These are phyloP conservation scores for Trichocomaceae sp. DNA, from an alignment of 2,329 filamentous ascomycete genomes.

Conservation along the genomic window DNA sequence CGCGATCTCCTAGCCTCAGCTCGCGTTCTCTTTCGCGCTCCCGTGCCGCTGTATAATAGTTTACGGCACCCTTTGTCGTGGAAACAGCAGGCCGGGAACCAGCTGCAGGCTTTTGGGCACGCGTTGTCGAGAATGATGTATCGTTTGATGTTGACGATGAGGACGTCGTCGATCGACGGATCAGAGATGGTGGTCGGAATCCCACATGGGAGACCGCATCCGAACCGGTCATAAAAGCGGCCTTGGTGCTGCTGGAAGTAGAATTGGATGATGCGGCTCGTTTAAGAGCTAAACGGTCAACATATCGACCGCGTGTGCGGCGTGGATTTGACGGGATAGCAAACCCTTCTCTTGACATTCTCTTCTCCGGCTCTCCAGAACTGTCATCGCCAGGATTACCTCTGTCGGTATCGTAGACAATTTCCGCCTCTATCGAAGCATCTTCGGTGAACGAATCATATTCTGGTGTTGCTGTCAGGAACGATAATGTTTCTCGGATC, in stretches of 20 bases:
- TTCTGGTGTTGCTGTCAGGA: slow-evolving; percentile 65
- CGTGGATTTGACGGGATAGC: slow-evolving; percentile 29
- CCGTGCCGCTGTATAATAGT: slow-evolving; percentile 50
- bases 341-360: slow-evolving; percentile 21
- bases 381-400: slow-evolving; percentile 21
- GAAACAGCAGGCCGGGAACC: slow-evolving; percentile 34
- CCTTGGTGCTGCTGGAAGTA: slow-evolving; percentile 25
- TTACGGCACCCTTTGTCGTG: slow-evolving; percentile 54
- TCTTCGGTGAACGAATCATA: slow-evolving; percentile 51
- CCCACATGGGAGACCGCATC: slow-evolving; percentile 21
- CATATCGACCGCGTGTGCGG: slow-evolving; percentile 36
- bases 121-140: slow-evolving; percentile 21
- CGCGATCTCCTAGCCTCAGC: slow-evolving; percentile 46
- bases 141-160: slow-evolving; percentile 21
- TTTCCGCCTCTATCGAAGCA: slow-evolving; percentile 45
- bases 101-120: slow-evolving; percentile 17
- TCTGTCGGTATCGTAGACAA: slow-evolving; percentile 39
- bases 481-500: slow-evolving; percentile 75
- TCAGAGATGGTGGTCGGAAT: slow-evolving; percentile 27
- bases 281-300: slow-evolving; percentile 40
- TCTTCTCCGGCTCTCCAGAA: slow-evolving; percentile 18
- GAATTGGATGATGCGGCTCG: slow-evolving; percentile 41
- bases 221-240: slow-evolving; percentile 29
- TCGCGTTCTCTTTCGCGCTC: slow-evolving; percentile 54
- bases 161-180: slow-evolving; percentile 26